Evolutionary conservation across 805 yeast genomes (phyloP).

Genomic region (Candida ficus): DNA sequence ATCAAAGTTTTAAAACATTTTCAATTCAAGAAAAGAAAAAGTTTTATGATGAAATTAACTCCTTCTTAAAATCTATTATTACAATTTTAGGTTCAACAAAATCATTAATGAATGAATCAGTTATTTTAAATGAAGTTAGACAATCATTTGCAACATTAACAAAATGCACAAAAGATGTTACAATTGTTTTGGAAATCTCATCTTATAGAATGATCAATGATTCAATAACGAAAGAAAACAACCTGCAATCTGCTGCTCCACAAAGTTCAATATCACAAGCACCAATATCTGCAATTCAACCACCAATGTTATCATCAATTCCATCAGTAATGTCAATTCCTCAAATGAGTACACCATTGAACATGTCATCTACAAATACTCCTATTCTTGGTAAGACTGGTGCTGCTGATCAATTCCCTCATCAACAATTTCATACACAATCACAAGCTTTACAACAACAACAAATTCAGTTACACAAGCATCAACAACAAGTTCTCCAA

Average conservation of each 20-base stretch:
- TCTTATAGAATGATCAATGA: slow-evolving; percentile 36
- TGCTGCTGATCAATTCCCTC: slow-evolving; percentile 3
- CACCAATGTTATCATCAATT: slow-evolving; percentile 22
- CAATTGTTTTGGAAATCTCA: slow-evolving; percentile 73
- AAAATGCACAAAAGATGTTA: slow-evolving; percentile 85
- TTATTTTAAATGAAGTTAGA: slow-evolving; percentile 72
- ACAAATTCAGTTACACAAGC: neutral
- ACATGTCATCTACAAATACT: slow-evolving; percentile 5
- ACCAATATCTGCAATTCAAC: slow-evolving; percentile 9
- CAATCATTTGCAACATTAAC: slow-evolving; percentile 78
- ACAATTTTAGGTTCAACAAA: slow-evolving; percentile 81
- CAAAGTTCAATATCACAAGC: slow-evolving; percentile 14
- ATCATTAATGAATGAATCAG: slow-evolving; percentile 73
- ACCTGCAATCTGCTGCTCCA: slow-evolving; percentile 12
- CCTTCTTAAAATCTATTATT: slow-evolving; percentile 77
- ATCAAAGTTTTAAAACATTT: slow-evolving; percentile 33
- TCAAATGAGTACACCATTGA: slow-evolving; percentile 24
- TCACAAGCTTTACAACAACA: neutral
- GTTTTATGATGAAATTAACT: slow-evolving; percentile 83
- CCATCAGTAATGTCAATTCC: slow-evolving; percentile 28
- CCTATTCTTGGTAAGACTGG: slow-evolving; percentile 2
- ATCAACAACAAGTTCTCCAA: neutral
- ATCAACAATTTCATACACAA: neutral
- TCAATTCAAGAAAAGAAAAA: slow-evolving; percentile 48
- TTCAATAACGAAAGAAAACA: slow-evolving; percentile 7